phyloP scores from a whole-genome alignment of 2,329 filamentous ascomycete genomes.

The Teratosphaeria viscida region DNA sequence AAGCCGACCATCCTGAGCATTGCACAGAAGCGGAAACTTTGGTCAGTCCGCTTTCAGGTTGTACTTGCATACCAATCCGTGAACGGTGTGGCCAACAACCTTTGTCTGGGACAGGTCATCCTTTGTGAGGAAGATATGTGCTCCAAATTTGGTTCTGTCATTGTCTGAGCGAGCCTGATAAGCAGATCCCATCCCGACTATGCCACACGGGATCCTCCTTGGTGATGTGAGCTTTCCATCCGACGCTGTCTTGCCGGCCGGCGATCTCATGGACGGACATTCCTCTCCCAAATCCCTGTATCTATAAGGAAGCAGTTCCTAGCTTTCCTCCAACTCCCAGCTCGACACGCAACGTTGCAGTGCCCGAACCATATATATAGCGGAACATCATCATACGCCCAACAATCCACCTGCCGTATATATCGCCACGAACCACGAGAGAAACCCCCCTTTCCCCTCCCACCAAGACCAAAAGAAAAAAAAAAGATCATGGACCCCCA shows the following conservation, averaged over 20 bases:
- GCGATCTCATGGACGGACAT: neutral
- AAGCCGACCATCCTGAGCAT: neutral
- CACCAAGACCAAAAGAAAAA: neutral
- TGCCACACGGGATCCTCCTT: too few relatives aligned
- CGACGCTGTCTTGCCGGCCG: too few relatives aligned
- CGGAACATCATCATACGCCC: neutral
- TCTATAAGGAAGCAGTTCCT: neutral
- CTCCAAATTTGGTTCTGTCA: too few relatives aligned
- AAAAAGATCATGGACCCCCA: neutral
- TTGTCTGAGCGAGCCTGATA: too few relatives aligned
- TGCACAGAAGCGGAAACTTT: neutral
- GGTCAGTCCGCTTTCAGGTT: neutral
- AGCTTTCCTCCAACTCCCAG: neutral
- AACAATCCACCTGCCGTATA: neutral
- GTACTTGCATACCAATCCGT: neutral
- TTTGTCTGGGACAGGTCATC: neutral
- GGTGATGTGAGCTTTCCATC: neutral
- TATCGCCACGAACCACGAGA: neutral
- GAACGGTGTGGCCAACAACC: neutral
- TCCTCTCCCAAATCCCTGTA: neutral
- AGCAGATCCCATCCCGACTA: too few relatives aligned
- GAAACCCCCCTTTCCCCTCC: neutral
- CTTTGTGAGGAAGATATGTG: too few relatives aligned
- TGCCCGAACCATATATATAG: neutral
- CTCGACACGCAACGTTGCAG: neutral